Evolutionary conservation across 441 rosid species (phyloP), one percentile per base, ranked within the genome.

Genomic region (Flueggea neowawraea): DNA sequence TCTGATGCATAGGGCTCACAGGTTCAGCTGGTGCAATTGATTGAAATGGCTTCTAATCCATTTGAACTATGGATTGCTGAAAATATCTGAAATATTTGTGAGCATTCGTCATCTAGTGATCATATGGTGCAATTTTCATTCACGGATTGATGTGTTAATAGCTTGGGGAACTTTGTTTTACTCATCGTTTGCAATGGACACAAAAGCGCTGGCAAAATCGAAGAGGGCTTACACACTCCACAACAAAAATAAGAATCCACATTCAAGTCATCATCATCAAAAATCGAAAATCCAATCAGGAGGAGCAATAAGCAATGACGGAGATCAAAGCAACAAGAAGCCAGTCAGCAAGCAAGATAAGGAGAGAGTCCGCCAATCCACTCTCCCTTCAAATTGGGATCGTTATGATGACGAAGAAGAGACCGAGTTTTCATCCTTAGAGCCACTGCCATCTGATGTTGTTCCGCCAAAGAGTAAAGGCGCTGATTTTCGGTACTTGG

Each of bases 171-270:
- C 28, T 22, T 22, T 22, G 28, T 22, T 22, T 22, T 22, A 22
- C 28, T 22, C 28, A 22, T 22, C 28, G 28, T 22, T 22, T 22
- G 28, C 28, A 52, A 89, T 90, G 97, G 97, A 93, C 51, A 54
- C 88, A 4, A 93, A 93, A 65, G 67, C 91, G 12, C 63, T 86
- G 62, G 96, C 96, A 5, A 90, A 81, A 75, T 90, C 95, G 2
- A 93, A 93, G 81, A 85, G 98, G 77, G 94, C 97, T 64, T 96
- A 90, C 69, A 78, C 92, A 48, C 90, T 75, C 58, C 89, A 86
- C 66, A 90, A 86, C 61, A 81, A 61, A 69, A 82, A 79, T 70
- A 88, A 74, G 74, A 43, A 6, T 3, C 61, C 83, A 2, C 28
- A 22, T 22, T 22, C 28, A 22, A 22, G 28, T 16, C 84, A 82